A percentile compares a stretch with the other conserved stretches of the same genome.
These are phyloP conservation scores for Apophysomyces elegans DNA, from an alignment of 371 early-diverging fungal genomes.

Conservation along the genomic window DNA sequence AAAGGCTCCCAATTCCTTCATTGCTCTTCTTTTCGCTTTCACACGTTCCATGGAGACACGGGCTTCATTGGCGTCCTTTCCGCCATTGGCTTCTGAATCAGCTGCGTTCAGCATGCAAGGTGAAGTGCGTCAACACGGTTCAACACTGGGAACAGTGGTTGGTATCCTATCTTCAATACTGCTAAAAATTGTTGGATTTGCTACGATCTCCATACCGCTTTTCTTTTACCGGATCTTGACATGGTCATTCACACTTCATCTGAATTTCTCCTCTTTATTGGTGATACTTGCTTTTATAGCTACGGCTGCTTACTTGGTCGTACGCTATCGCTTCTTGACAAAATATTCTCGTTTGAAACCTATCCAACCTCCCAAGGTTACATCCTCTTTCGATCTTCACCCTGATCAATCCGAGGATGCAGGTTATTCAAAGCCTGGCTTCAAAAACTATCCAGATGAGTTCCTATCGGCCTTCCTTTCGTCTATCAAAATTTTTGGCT, in stretches of 20 bases:
- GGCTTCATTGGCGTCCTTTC: neutral
- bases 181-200: slow-evolving; percentile 53
- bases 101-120: neutral
- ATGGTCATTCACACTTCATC: slow-evolving; percentile 70
- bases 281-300: slow-evolving; percentile 44
- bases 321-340: slow-evolving; percentile 78
- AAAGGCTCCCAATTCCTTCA: neutral
- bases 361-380: slow-evolving; percentile 50
- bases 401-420: slow-evolving; percentile 74
- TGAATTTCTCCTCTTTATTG: slow-evolving; percentile 67
- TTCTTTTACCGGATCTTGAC: slow-evolving; percentile 65
- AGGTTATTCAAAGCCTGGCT: slow-evolving; percentile 45
- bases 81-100: neutral
- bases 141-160: slow-evolving; percentile 19
- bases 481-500: slow-evolving; percentile 96
- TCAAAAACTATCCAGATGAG: slow-evolving; percentile 77
- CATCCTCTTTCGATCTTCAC: slow-evolving; percentile 79
- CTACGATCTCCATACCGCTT: slow-evolving; percentile 61
- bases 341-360: slow-evolving; percentile 80
- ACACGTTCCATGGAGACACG: slow-evolving; percentile 2
- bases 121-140: slow-evolving; percentile 7
- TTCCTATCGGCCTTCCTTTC: slow-evolving; percentile 84
- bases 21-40: neutral
- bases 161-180: slow-evolving; percentile 51
- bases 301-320: slow-evolving; percentile 55